Evolutionary conservation across 768 basidiomycete species (phyloP).

Genomic region (Suillus decipiens): DNA sequence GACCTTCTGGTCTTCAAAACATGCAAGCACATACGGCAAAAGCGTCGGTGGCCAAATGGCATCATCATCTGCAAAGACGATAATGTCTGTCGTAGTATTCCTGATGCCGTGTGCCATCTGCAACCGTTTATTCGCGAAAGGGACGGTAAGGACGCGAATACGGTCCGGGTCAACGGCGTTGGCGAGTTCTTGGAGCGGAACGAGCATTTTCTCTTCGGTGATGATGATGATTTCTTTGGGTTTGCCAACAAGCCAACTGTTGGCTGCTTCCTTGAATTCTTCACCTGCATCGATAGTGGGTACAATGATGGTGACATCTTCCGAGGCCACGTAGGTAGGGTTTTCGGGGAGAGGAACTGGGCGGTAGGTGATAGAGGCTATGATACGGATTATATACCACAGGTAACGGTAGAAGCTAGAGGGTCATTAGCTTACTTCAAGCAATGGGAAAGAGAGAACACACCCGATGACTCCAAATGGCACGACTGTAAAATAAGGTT

Average conservation of each 20-base stretch:
- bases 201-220: slow-evolving; percentile 88
- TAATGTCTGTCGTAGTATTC: slow-evolving; percentile 88
- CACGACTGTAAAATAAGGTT: slow-evolving; percentile 56
- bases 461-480: slow-evolving; percentile 90
- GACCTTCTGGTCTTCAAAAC: slow-evolving; percentile 92
- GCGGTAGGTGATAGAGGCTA: slow-evolving; percentile 77
- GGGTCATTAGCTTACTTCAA: slow-evolving; percentile 8
- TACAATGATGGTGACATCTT: slow-evolving; percentile 96
- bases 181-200: slow-evolving; percentile 86
- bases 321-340: slow-evolving; percentile 85
- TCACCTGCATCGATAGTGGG: slow-evolving; percentile 96
- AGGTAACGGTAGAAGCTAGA: slow-evolving; percentile 89
- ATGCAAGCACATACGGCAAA: slow-evolving; percentile 85
- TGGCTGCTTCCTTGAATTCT: slow-evolving; percentile 92
- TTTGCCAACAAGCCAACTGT: slow-evolving; percentile 89
- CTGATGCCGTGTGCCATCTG: slow-evolving; percentile 95
- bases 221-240: slow-evolving; percentile 83
- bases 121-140: slow-evolving; percentile 90
- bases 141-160: slow-evolving; percentile 87
- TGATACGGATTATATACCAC: slow-evolving; percentile 86
- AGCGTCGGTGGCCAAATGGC: slow-evolving; percentile 95
- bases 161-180: slow-evolving; percentile 81
- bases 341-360: slow-evolving; percentile 90
- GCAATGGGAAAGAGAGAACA: slow-evolving; percentile 21
- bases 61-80: slow-evolving; percentile 94